Base-by-base conservation (phyloP, 2,329 filamentous ascomycete species). In the Aspergillus brasiliensis region DNA sequence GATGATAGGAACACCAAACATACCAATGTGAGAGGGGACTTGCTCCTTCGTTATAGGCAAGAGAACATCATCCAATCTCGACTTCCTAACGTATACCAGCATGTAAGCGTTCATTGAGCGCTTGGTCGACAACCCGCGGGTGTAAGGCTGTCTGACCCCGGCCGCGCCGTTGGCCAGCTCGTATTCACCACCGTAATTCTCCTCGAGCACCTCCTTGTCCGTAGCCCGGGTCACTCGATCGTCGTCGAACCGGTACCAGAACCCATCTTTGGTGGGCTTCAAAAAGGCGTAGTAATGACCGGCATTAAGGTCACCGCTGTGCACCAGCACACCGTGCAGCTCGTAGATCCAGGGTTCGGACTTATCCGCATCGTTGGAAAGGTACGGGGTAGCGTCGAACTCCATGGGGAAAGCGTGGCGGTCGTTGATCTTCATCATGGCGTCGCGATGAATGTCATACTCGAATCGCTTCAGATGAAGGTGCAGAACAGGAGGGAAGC, bases 211-310 rank as follows among this genome's bases (percentile, higher is more conserved):
- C 74, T 99, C 95, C 60, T 91, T 88, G 73, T 90, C 87, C 0
- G 93, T 97, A 1, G 93, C 94, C 65, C 91, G 91, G n/a, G 93
- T 98, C 42, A 99, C 95, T 66, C 93, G 90, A 72, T 99, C 95
- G 66, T 99, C 95, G 69, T 99, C 96, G 69, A 97, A 99, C 70
- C 91, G 95, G 82, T 96, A 98, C 80, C 97, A 99, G 80, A 91
- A 87, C 31, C 95, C 94, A 62, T 97, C 91, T 77, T 96, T 96
- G 60, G 88, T 86, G 0, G 96, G 95, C 74, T 97, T 97, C 69
- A 99, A 80, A 77, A 96, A 99, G 0, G 95, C 95, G 73, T 99
- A 99, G 78, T 99, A 99, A 77, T 99, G 95, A 3, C 95, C 95
- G 10, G 96, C 94, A 75, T 99, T 97, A 58, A 98, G 84, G 72